phyloP scores from a whole-genome alignment of 768 basidiomycete species.

The Galerina marginata region DNA sequence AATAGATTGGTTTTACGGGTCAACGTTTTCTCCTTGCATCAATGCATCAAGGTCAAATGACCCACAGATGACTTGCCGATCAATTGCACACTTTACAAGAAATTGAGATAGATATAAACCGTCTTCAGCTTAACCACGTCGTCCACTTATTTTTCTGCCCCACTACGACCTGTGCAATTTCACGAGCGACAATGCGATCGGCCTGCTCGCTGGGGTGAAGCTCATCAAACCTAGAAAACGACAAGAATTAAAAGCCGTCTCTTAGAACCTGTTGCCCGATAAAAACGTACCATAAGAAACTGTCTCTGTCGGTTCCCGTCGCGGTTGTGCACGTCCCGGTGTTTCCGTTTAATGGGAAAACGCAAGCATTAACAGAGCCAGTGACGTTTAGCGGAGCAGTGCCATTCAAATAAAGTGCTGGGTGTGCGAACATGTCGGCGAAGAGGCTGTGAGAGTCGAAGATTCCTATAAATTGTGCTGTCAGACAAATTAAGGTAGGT shows the following conservation, averaged over 20 bases:
- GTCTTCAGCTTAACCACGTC: slow-evolving; percentile 15
- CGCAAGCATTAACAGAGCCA: slow-evolving; percentile 53
- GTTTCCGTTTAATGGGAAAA: slow-evolving; percentile 40
- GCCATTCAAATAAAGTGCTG: slow-evolving; percentile 62
- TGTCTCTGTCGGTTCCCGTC: slow-evolving; percentile 53
- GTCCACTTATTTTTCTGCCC: slow-evolving; percentile 18
- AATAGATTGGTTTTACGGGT: too few relatives aligned
- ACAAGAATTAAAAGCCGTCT: background rate
- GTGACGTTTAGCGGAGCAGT: slow-evolving; percentile 67
- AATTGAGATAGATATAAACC: too few relatives aligned
- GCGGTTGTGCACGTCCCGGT: slow-evolving; percentile 39
- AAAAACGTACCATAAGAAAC: slow-evolving; percentile 47
- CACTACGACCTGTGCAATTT: slow-evolving; percentile 19
- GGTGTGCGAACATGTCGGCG: slow-evolving; percentile 59
- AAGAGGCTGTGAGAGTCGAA: slow-evolving; percentile 70
- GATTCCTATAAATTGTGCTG: slow-evolving; percentile 40
- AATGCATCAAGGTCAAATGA: too few relatives aligned
- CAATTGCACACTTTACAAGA: too few relatives aligned
- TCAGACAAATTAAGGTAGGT: background rate
- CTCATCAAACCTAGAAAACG: slow-evolving; percentile 12
- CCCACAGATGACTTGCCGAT: too few relatives aligned
- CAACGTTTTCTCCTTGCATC: too few relatives aligned
- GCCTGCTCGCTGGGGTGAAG: slow-evolving; percentile 20
- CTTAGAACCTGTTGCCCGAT: background rate
- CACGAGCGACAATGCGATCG: slow-evolving; percentile 18